phyloP scores from a whole-genome alignment of 2,329 filamentous ascomycete species.

The Orbilia oligospora region DNA sequence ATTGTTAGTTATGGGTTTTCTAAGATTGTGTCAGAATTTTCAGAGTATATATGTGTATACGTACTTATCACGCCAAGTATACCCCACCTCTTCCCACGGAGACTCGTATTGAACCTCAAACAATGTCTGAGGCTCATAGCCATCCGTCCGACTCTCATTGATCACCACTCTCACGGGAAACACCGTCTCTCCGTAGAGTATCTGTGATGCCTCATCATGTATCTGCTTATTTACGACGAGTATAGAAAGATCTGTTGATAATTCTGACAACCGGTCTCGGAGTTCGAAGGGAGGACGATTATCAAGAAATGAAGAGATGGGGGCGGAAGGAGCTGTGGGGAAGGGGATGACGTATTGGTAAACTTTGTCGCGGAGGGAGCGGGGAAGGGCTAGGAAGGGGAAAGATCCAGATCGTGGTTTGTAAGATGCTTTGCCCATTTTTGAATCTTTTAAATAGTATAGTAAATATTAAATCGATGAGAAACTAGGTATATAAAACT shows the following conservation, averaged over 20 bases:
- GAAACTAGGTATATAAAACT: neutral
- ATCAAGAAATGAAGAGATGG: slow-evolving; percentile 11
- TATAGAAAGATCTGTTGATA: slow-evolving; percentile 12
- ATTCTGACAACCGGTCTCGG: neutral
- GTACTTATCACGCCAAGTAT: slow-evolving; percentile 35
- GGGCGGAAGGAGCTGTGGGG: neutral
- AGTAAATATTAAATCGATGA: neutral
- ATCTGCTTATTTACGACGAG: slow-evolving; percentile 35
- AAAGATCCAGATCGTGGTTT: slow-evolving; percentile 5
- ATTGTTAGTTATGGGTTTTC: neutral
- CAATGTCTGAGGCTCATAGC: neutral
- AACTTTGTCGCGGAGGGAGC: slow-evolving; percentile 49
- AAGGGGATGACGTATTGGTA: slow-evolving; percentile 32
- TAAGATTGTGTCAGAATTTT: neutral
- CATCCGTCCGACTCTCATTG: slow-evolving; percentile 18
- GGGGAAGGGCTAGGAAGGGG: slow-evolving; percentile 45
- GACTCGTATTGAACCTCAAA: slow-evolving; percentile 31
- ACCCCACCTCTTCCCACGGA: slow-evolving; percentile 39
- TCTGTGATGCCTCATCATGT: slow-evolving; percentile 26
- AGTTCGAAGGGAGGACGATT: slow-evolving; percentile 24
- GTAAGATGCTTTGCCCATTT: slow-evolving; percentile 17
- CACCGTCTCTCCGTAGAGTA: slow-evolving; percentile 25
- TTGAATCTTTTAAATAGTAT: too few relatives aligned
- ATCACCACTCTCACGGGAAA: slow-evolving; percentile 18
- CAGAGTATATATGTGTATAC: neutral